These are phyloP conservation scores for Dictyostelium firmibasis DNA, from an alignment of 78 protist species.

Conservation along the genomic window DNA sequence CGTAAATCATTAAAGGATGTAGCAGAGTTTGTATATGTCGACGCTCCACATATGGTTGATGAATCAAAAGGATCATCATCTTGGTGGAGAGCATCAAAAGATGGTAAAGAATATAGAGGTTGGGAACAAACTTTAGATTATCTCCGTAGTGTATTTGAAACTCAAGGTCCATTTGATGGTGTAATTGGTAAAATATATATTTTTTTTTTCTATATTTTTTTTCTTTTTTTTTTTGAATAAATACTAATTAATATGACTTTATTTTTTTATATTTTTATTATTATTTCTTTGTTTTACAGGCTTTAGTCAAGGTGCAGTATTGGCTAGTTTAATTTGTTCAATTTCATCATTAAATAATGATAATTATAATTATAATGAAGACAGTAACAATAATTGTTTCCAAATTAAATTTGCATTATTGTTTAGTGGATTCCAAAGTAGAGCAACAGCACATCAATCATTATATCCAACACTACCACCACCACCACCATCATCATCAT, in stretches of 20 bases:
- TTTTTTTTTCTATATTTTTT: background rate
- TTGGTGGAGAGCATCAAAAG: slow-evolving; percentile 77
- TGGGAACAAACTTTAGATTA: slow-evolving; percentile 63
- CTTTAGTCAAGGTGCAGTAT: slow-evolving; percentile 76
- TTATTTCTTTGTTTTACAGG: background rate
- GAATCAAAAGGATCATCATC: slow-evolving; percentile 51
- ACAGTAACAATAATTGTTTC: background rate
- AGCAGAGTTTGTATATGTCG: slow-evolving; percentile 72
- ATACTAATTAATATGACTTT: background rate
- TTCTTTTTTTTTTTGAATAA: background rate
- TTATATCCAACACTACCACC: slow-evolving; percentile 29
- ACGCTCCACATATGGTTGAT: slow-evolving; percentile 72
- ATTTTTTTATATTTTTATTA: background rate
- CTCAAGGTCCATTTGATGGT: slow-evolving; percentile 80
- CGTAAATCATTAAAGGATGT: slow-evolving; percentile 71
- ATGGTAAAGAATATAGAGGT: slow-evolving; percentile 74
- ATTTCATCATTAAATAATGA: slow-evolving; percentile 53
- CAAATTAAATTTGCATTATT: slow-evolving; percentile 50
- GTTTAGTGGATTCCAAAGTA: slow-evolving; percentile 74
- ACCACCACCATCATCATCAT: background rate
- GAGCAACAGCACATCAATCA: slow-evolving; percentile 66
- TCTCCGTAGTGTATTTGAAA: slow-evolving; percentile 23
- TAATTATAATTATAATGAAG: background rate
- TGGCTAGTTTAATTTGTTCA: slow-evolving; percentile 43
- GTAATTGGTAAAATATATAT: background rate